A percentile compares a stretch with the other conserved stretches of the same genome.
These are phyloP conservation scores for Ophiobolus disseminans DNA, from an alignment of 2,329 filamentous ascomycete species.

Conservation along the genomic window DNA sequence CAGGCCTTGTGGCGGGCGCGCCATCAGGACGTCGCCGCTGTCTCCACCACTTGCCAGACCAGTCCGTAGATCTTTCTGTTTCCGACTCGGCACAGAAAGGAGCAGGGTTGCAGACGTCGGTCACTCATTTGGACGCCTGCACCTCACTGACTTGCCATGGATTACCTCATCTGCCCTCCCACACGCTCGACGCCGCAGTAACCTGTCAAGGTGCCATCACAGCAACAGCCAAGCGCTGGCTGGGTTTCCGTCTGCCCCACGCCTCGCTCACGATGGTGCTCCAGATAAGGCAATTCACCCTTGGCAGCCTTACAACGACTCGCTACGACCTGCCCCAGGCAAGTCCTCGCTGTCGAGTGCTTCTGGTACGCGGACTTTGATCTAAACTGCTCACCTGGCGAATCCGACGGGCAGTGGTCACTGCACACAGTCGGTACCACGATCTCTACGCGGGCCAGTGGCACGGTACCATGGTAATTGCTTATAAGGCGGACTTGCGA, in stretches of 20 bases:
- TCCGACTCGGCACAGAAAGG: constrained; percentile 42
- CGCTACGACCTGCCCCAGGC: constrained; percentile 14
- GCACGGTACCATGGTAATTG: constrained; percentile 37
- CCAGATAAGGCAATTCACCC: constrained; percentile 11
- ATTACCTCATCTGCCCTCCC: constrained; percentile 36
- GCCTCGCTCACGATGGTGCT: constrained; percentile 15
- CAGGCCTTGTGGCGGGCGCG: constrained; percentile 32
- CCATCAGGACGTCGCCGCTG: constrained; percentile 30
- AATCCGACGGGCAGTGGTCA: constrained; percentile 11
- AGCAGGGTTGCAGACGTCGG: constrained; percentile 34
- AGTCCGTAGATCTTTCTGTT: constrained; percentile 40
- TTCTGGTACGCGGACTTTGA: constrained; percentile 8
- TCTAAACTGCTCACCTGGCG: constrained; percentile 23
- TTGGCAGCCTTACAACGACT: constrained; percentile 21
- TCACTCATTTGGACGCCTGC: constrained; percentile 32
- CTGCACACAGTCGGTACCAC: constrained; percentile 8
- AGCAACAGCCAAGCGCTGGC: constrained; percentile 26
- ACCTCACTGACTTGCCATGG: constrained; percentile 15
- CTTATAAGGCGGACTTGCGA: constrained; percentile 25
- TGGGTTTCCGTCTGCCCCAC: constrained; percentile 21
- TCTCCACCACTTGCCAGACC: constrained; percentile 34
- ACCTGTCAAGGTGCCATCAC: constrained; percentile 42
- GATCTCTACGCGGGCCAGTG: constrained; percentile 35
- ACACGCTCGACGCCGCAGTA: constrained; percentile 35
- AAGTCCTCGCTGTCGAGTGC: not conserved